Evolutionary conservation across 2,329 filamentous ascomycete genomes (phyloP).

Genomic region (Curvularia sp.): DNA sequence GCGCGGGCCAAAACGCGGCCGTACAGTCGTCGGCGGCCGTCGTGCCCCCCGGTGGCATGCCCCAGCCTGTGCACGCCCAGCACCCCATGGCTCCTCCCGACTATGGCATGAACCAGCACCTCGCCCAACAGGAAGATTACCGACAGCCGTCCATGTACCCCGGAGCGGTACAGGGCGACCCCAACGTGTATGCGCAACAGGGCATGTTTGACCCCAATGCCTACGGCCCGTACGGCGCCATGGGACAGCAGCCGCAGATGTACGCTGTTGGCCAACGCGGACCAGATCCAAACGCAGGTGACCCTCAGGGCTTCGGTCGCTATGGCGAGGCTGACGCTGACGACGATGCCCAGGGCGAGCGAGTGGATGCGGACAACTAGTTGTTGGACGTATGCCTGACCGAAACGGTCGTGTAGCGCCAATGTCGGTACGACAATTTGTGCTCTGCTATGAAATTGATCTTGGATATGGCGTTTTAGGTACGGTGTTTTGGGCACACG

Average conservation of each 20-base stretch:
- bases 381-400: neutral
- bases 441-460: slow-evolving; percentile 10
- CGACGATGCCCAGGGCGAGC: slow-evolving; percentile 51
- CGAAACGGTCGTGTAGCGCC: neutral
- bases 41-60: slow-evolving; percentile 43
- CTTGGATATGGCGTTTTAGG: slow-evolving; percentile 25
- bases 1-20: slow-evolving; percentile 47
- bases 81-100: slow-evolving; percentile 63
- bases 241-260: slow-evolving; percentile 75
- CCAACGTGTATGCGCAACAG: slow-evolving; percentile 77
- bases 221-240: slow-evolving; percentile 74
- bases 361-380: slow-evolving; percentile 49
- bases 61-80: slow-evolving; percentile 55
- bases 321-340: slow-evolving; percentile 50
- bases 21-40: slow-evolving; percentile 52
- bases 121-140: slow-evolving; percentile 71
- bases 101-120: slow-evolving; percentile 64
- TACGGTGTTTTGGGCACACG: slow-evolving; percentile 40
- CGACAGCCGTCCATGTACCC: slow-evolving; percentile 83
- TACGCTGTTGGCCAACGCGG: slow-evolving; percentile 50
- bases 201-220: slow-evolving; percentile 86
- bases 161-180: slow-evolving; percentile 76
- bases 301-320: slow-evolving; percentile 47
- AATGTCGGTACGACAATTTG: neutral
- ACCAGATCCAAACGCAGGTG: slow-evolving; percentile 47